phyloP scores from a whole-genome alignment of 345 rosid genomes.

The Rhodamnia argentea region DNA sequence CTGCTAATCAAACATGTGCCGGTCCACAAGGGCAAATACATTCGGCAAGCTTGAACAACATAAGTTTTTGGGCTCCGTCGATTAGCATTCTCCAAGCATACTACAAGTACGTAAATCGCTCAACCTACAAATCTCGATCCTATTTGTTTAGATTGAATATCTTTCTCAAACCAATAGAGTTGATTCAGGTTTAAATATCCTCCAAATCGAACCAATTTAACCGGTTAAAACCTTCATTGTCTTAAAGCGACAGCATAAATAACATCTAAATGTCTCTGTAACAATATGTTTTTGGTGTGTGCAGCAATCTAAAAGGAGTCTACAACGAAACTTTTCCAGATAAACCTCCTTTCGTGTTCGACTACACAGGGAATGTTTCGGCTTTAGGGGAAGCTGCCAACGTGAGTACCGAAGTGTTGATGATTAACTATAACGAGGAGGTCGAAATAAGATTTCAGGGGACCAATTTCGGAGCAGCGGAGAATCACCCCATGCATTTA shows the following conservation, averaged over 20 bases:
- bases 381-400: neutral
- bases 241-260: neutral
- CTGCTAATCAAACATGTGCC: neutral
- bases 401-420: neutral
- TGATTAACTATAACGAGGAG: neutral
- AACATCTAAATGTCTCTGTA: neutral
- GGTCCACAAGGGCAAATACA: neutral
- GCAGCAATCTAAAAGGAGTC: neutral
- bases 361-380: neutral
- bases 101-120: neutral
- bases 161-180: too few relatives aligned
- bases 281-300: neutral
- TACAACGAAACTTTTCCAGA: neutral
- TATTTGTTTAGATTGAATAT: neutral
- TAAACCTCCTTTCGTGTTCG: neutral
- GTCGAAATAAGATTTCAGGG: neutral
- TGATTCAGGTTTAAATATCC: neutral
- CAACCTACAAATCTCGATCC: neutral
- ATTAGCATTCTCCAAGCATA: neutral
- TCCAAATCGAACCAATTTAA: neutral
- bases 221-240: neutral
- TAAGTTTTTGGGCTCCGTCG: neutral
- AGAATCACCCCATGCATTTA: neutral
- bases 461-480: neutral
- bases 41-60: neutral